These are phyloP conservation scores for Colletotrichum tamarilloi DNA, from an alignment of 2,329 filamentous ascomycete species.

Conservation along the genomic window DNA sequence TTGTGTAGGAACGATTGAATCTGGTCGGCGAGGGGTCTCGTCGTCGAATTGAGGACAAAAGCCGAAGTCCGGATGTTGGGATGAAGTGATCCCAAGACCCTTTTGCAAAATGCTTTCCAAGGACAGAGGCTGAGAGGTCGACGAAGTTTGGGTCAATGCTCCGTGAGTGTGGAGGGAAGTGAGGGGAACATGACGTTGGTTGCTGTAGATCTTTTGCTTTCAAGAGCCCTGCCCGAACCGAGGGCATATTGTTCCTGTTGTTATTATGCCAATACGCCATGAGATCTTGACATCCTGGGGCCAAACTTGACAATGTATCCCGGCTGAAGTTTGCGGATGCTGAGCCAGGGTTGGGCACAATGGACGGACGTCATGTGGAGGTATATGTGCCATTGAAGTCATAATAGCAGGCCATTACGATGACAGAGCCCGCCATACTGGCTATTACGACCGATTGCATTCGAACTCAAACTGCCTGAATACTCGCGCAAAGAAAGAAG, in stretches of 20 bases:
- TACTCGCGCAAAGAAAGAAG: neutral
- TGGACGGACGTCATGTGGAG: conserved; percentile 27
- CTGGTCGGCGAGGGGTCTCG: neutral
- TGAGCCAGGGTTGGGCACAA: neutral
- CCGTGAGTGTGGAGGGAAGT: neutral
- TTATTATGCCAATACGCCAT: neutral
- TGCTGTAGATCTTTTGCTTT: conserved; percentile 20
- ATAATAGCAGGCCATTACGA: neutral
- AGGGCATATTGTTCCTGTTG: conserved; percentile 1
- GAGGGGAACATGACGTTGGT: conserved; percentile 30
- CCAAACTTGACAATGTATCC: neutral
- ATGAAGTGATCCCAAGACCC: neutral
- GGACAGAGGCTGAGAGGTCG: neutral
- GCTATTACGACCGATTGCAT: neutral
- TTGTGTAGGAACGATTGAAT: neutral
- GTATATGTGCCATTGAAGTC: conserved; percentile 26
- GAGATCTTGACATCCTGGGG: conserved; percentile 8
- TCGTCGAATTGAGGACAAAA: neutral
- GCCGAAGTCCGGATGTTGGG: neutral
- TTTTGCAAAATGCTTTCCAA: conserved; percentile 1
- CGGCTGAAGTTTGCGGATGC: conserved; percentile 1
- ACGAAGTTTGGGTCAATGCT: conserved; percentile 1
- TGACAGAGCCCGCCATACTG: neutral
- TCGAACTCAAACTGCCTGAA: neutral
- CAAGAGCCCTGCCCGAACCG: neutral